A percentile compares a stretch with the other conserved stretches of the same genome.
These are phyloP conservation scores for Alternaria postmessia DNA, from an alignment of 2,329 filamentous ascomycete species.

Conservation along the genomic window DNA sequence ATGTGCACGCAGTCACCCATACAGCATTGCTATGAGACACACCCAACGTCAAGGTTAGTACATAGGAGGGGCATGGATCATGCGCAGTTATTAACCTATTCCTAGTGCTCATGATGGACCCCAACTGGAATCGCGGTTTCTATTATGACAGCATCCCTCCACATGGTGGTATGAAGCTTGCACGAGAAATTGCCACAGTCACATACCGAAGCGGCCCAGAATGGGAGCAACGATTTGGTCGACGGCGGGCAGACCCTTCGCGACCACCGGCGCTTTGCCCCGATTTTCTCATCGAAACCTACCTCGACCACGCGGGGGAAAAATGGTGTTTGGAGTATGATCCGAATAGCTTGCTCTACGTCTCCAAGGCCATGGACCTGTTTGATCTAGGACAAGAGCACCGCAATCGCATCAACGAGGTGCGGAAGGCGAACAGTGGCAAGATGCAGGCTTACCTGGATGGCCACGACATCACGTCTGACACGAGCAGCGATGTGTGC, in stretches of 20 bases:
- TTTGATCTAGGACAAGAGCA: conserved; percentile 85
- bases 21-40: conserved; percentile 98
- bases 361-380: conserved; percentile 98
- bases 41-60: conserved; percentile 79
- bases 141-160: conserved; percentile 86
- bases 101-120: conserved; percentile 94
- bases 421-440: conserved; percentile 68
- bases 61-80: neutral
- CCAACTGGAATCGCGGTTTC: conserved; percentile 93
- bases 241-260: conserved; percentile 82
- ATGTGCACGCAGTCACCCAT: conserved; percentile 92
- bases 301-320: conserved; percentile 96
- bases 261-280: conserved; percentile 94
- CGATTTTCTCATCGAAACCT: conserved; percentile 97
- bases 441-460: conserved; percentile 61
- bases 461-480: conserved; percentile 35
- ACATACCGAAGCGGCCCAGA: conserved; percentile 96
- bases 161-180: conserved; percentile 96
- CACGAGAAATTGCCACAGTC: conserved; percentile 95
- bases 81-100: conserved; percentile 14
- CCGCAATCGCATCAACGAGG: conserved; percentile 68
- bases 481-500: conserved; percentile 63
- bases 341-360: conserved; percentile 92
- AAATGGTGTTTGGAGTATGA: conserved; percentile 98
- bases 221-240: conserved; percentile 94